These are phyloP conservation scores for Herpetospermum pedunculosum DNA, from an alignment of 306 rosid genomes.

Conservation along the genomic window DNA sequence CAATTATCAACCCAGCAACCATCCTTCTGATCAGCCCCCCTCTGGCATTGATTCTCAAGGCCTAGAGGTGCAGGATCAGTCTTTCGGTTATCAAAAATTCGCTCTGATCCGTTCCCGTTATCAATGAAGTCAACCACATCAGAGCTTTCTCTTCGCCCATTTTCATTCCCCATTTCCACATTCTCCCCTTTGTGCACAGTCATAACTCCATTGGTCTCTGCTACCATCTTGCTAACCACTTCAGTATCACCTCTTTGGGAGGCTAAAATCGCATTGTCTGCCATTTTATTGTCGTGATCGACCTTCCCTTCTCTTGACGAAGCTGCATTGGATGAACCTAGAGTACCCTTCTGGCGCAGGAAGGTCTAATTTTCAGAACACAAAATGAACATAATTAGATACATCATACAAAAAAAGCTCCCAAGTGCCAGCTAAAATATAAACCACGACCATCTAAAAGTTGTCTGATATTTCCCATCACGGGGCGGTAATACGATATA, in stretches of 20 bases:
- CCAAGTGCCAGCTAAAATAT: background rate
- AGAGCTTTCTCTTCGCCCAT: constrained; percentile 16
- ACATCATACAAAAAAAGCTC: background rate
- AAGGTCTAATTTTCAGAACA: constrained; percentile 45
- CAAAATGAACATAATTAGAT: constrained; percentile 12
- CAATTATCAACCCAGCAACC: constrained; percentile 32
- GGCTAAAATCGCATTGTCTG: constrained; percentile 14
- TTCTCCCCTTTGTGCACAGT: constrained; percentile 18
- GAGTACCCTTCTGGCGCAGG: constrained; percentile 83
- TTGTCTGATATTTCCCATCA: background rate
- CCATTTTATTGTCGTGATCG: constrained; percentile 16
- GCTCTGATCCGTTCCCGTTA: background rate
- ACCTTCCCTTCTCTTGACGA: constrained; percentile 30
- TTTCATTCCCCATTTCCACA: constrained; percentile 21
- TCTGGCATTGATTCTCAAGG: constrained; percentile 10
- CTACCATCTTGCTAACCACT: constrained; percentile 16
- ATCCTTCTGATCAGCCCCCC: constrained; percentile 31
- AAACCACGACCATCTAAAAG: background rate
- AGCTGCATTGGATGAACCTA: constrained; percentile 40
- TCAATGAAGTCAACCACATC: constrained; percentile 27
- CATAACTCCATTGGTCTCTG: constrained; percentile 24
- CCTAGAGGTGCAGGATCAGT: background rate
- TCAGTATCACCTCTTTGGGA: constrained; percentile 15
- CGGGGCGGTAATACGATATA: background rate
- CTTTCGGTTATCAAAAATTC: constrained; percentile 6